Conservation (phyloP, 2,329 filamentous ascomycete species). For the Aspergillus novoparasiticus region DNA sequence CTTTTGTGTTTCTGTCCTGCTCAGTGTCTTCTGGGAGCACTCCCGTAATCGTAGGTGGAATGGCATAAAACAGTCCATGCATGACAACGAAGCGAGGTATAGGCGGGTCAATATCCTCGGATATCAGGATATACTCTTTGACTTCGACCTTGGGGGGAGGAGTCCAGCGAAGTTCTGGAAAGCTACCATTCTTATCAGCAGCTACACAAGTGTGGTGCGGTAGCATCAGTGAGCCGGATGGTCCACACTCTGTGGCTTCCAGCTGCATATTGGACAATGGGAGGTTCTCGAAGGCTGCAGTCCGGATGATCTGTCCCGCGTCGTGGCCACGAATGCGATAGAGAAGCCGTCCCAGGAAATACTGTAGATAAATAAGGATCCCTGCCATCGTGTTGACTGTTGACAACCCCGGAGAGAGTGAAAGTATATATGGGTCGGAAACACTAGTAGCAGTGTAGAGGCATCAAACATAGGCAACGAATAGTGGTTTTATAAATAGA, state of each 20-base stretch:
- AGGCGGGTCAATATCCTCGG: slow-evolving; percentile 35
- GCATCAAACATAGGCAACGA: not conserved
- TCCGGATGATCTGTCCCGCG: not conserved
- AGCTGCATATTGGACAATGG: not conserved
- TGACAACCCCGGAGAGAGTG: not conserved
- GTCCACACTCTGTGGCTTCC: not conserved
- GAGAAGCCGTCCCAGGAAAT: not conserved
- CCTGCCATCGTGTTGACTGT: not conserved
- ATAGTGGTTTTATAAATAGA: not conserved
- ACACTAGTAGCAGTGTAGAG: not conserved
- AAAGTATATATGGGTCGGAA: not conserved
- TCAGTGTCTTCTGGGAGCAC: slow-evolving; percentile 22
- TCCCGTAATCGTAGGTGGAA: slow-evolving; percentile 25
- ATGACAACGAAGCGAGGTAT: slow-evolving; percentile 21
- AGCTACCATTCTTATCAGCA: not conserved
- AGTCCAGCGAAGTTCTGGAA: not conserved
- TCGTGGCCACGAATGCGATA: not conserved
- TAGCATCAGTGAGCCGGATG: not conserved
- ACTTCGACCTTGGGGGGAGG: not conserved
- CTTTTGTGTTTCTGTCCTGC: slow-evolving; percentile 10
- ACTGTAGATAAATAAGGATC: not conserved
- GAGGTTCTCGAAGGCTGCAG: not conserved
- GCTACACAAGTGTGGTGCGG: not conserved
- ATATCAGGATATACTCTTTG: slow-evolving; percentile 28
- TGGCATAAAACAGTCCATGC: slow-evolving; percentile 35